phyloP scores from a whole-genome alignment of 1,284 basidiomycete species.

The Sporisorium iseilematis-ciliati region DNA sequence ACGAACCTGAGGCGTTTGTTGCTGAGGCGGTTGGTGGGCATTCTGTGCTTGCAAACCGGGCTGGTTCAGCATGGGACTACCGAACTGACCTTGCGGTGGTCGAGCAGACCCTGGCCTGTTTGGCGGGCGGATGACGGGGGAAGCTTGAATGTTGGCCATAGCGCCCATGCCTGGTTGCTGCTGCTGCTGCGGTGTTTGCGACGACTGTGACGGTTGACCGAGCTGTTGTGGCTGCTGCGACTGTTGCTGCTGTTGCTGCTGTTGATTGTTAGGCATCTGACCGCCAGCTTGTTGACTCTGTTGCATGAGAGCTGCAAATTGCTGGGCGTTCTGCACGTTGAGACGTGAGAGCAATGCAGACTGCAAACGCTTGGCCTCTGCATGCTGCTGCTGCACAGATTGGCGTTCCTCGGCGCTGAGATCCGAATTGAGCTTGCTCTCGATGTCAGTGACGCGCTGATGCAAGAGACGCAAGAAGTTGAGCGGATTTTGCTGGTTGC shows the following conservation, averaged over 20 bases:
- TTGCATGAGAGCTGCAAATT: conserved; percentile 39
- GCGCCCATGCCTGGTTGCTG: conserved; percentile 22
- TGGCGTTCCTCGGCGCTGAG: conserved; percentile 53
- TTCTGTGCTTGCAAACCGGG: conserved; percentile 25
- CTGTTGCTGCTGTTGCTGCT: conserved; percentile 18
- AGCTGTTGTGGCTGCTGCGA: conserved; percentile 11
- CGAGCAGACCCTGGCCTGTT: conserved; percentile 42
- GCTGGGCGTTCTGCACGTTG: conserved; percentile 47
- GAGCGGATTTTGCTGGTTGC: conserved; percentile 45
- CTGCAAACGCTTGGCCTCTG: conserved; percentile 53
- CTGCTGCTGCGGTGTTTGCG: conserved; percentile 17
- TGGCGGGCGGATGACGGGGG: conserved; percentile 45
- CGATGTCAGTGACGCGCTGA: conserved; percentile 56
- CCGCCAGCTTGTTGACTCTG: conserved; percentile 33
- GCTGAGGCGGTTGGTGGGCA: conserved; percentile 36
- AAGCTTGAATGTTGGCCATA: conserved; percentile 39
- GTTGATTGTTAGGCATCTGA: conserved; percentile 23
- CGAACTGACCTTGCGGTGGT: conserved; percentile 45
- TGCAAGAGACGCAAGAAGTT: conserved; percentile 59
- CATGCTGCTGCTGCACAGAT: conserved; percentile 44
- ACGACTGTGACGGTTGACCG: conserved; percentile 6
- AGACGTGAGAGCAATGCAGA: conserved; percentile 47
- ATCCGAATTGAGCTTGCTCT: conserved; percentile 53
- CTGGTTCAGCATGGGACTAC: conserved; percentile 49
- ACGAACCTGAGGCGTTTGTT: conserved; percentile 35